Conservation (phyloP, 352 stramenopile genomes). For the Globisporangium ultimum region DNA sequence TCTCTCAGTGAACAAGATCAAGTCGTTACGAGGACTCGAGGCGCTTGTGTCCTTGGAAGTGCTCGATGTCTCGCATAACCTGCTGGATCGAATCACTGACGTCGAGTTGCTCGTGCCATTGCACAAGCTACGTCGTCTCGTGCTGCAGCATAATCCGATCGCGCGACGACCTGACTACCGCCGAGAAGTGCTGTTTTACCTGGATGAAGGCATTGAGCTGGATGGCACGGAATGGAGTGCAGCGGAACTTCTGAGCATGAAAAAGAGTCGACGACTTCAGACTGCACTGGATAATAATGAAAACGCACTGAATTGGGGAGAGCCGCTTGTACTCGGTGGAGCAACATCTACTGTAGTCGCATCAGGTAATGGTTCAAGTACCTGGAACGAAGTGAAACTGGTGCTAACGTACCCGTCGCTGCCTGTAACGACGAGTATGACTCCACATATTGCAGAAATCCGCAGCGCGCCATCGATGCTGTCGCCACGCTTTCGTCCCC, state of each 20-base stretch:
- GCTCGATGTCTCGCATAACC: slow-evolving; percentile 75
- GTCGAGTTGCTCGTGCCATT: slow-evolving; percentile 49
- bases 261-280: slow-evolving; percentile 47
- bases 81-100: slow-evolving; percentile 45
- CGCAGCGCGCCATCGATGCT: slow-evolving; percentile 35
- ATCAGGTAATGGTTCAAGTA: not conserved
- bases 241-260: slow-evolving; percentile 72
- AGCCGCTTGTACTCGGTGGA: slow-evolving; percentile 1
- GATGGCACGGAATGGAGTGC: slow-evolving; percentile 59
- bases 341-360: not conserved
- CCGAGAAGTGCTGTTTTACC: slow-evolving; percentile 76
- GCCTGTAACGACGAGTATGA: slow-evolving; percentile 13
- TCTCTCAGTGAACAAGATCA: slow-evolving; percentile 63
- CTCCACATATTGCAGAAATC: slow-evolving; percentile 44
- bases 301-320: slow-evolving; percentile 6
- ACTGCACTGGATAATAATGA: slow-evolving; percentile 7
- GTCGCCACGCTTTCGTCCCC: slow-evolving; percentile 18
- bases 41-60: slow-evolving; percentile 35
- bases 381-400: slow-evolving; percentile 18
- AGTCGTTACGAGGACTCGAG: slow-evolving; percentile 52
- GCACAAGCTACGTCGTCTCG: slow-evolving; percentile 35
- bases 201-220: slow-evolving; percentile 61
- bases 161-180: slow-evolving; percentile 68
- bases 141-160: slow-evolving; percentile 76
- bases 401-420: slow-evolving; percentile 41